Base-by-base conservation (phyloP, 495 filamentous ascomycete genomes). In the Penicillium nucicola region DNA sequence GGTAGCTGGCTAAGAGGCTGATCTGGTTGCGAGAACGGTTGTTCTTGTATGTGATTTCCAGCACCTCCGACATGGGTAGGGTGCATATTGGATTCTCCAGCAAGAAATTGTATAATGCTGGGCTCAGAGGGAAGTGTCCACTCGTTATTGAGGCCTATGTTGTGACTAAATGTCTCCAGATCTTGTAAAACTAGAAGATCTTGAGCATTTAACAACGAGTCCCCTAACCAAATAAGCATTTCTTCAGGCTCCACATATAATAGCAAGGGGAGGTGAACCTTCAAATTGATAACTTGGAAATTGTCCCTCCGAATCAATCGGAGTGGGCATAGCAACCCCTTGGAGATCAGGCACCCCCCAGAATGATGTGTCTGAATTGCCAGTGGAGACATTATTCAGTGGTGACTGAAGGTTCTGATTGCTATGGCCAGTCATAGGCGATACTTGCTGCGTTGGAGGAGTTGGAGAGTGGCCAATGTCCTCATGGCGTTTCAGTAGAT, bases 401-500 rank as follows among this genome's bases (percentile, higher is more conserved):
- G 20, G n/a, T 30, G 42, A 31, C 13, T 19, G 41, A 10, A 40
- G 10, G 10, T 17, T 19, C 17, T 40, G 37, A 3, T 20, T 22
- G 9, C 30, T 34, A 44, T 35, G n/a, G 7, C 18, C 15, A 15
- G 40, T 28, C 2, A 18, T 38, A 9, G 48, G 39, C 9, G 35
- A 49, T 33, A 33, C 22, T 7, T 45, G 32, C 25, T 28, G 39
- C 17, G 53, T 42, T 19, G 32, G 15, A 10, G 53, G 53, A 11
- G 52, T 55, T 15, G 41, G 34, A 31, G 33, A 17, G 55, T 61
- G 53, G 10, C 17, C 33, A 14, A 52, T 41, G 4, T 35, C 39
- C 14, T 55, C 46, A 49, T 61, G 58, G 4, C 58, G 53, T 39
- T 52, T 54, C 18, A 61, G 17, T 2, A 61, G 47, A 40, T 57